These are phyloP conservation scores for Hymenoscyphus linearis DNA, from an alignment of 2,329 filamentous ascomycete genomes.

Conservation along the genomic window DNA sequence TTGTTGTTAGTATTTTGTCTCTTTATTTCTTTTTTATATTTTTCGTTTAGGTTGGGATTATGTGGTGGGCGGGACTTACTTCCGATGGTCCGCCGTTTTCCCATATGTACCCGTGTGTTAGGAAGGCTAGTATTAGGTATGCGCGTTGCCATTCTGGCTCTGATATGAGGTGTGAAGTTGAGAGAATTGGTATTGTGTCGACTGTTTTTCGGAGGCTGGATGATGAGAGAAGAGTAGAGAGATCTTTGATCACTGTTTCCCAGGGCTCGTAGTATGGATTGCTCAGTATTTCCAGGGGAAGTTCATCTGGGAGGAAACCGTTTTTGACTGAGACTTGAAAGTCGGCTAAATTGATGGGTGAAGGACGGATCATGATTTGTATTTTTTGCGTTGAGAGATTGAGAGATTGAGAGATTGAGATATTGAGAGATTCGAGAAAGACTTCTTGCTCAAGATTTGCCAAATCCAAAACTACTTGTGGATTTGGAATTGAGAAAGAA, in stretches of 20 bases:
- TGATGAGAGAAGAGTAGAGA: constrained; percentile 62
- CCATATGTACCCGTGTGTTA: constrained; percentile 87
- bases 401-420: neutral
- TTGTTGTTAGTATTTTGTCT: constrained; percentile 17
- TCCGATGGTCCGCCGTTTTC: constrained; percentile 70
- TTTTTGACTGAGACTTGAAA: constrained; percentile 34
- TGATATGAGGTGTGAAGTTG: constrained; percentile 54
- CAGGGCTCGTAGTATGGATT: constrained; percentile 73
- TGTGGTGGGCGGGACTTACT: constrained; percentile 41
- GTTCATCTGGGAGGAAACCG: constrained; percentile 71
- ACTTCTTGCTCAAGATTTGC: neutral
- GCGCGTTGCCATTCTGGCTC: constrained; percentile 76
- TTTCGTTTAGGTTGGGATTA: neutral
- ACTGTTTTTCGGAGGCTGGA: constrained; percentile 59
- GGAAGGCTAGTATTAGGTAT: constrained; percentile 72
- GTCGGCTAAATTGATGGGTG: constrained; percentile 22
- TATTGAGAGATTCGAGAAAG: neutral
- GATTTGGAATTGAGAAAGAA: no score
- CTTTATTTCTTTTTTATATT: neutral
- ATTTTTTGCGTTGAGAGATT: neutral
- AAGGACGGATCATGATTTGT: constrained; percentile 25
- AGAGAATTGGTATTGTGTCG: constrained; percentile 62
- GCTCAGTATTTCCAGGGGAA: constrained; percentile 60
- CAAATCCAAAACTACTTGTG: neutral
- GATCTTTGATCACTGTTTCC: constrained; percentile 64